Percentiles rank a stretch among this genome's conserved stretches.
Evolutionary conservation across 2,329 filamentous ascomycete species (phyloP).

Genomic region (Parastagonospora nodorum): DNA sequence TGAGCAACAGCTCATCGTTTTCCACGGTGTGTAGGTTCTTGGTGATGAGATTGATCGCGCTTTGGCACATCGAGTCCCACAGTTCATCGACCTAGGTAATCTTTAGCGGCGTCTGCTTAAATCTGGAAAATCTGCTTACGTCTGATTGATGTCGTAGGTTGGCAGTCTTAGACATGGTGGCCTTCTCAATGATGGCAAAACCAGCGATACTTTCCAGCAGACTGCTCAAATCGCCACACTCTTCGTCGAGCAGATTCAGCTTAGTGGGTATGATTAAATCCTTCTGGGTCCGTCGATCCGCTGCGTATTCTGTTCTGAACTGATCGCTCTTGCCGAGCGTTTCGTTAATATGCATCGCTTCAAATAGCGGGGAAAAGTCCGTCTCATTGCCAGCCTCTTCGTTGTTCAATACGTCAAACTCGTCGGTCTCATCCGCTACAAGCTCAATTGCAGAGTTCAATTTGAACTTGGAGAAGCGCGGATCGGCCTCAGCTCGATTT

Average conservation of each 20-base stretch:
- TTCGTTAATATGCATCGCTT: conserved; percentile 95
- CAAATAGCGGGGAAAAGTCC: conserved; percentile 91
- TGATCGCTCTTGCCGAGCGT: conserved; percentile 90
- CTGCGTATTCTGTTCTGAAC: conserved; percentile 89
- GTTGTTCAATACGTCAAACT: conserved; percentile 94
- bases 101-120: conserved; percentile 1
- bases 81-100: conserved; percentile 80
- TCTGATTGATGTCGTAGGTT: conserved; percentile 81
- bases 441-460: conserved; percentile 95
- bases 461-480: conserved; percentile 80
- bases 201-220: conserved; percentile 92
- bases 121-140: conserved; percentile 56
- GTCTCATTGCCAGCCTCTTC: conserved; percentile 81
- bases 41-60: conserved; percentile 79
- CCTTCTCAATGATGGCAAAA: conserved; percentile 94
- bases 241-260: conserved; percentile 79
- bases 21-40: conserved; percentile 78
- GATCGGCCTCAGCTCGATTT: conserved; percentile 76
- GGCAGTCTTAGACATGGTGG: conserved; percentile 84
- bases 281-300: conserved; percentile 87
- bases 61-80: conserved; percentile 97
- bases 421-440: conserved; percentile 91
- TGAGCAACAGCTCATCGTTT: conserved; percentile 88
- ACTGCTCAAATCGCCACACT: conserved; percentile 84
- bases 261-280: conserved; percentile 81